Evolutionary conservation across 148 eudicot species (phyloP).

Genomic region (Pharnaceum exiguum): DNA sequence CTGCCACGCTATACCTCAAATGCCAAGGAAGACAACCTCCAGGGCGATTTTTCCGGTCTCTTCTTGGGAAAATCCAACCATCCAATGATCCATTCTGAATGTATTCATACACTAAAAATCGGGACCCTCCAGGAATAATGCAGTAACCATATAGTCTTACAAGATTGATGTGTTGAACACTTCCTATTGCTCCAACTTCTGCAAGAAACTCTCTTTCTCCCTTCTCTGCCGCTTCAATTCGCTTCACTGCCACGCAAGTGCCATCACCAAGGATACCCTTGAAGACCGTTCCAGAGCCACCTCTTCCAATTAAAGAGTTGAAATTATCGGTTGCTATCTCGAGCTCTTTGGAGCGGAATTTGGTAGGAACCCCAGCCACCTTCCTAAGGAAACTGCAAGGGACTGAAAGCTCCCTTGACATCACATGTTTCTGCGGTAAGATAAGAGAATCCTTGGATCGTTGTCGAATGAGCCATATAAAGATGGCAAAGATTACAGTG

Average conservation of each 20-base stretch:
- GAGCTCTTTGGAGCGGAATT: slow-evolving; percentile 49
- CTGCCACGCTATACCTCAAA: slow-evolving; percentile 46
- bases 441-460: slow-evolving; percentile 26
- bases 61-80: slow-evolving; percentile 66
- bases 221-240: slow-evolving; percentile 57
- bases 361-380: slow-evolving; percentile 79
- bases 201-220: slow-evolving; percentile 67
- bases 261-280: slow-evolving; percentile 67
- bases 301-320: slow-evolving; percentile 48
- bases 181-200: slow-evolving; percentile 73
- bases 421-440: slow-evolving; percentile 14
- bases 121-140: slow-evolving; percentile 35
- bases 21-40: slow-evolving; percentile 71
- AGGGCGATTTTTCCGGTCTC: slow-evolving; percentile 7
- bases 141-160: slow-evolving; percentile 69
- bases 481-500: slow-evolving; percentile 39
- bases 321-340: slow-evolving; percentile 76
- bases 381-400: slow-evolving; percentile 66
- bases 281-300: slow-evolving; percentile 67
- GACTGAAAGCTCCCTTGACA: slow-evolving; percentile 29
- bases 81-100: slow-evolving; percentile 71
- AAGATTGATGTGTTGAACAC: slow-evolving; percentile 67
- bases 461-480: slow-evolving; percentile 29
- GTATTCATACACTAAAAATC: slow-evolving; percentile 68
- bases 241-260: slow-evolving; percentile 62